phyloP scores from a whole-genome alignment of 2,329 filamentous ascomycete genomes.

The Ophiostoma quercus region DNA sequence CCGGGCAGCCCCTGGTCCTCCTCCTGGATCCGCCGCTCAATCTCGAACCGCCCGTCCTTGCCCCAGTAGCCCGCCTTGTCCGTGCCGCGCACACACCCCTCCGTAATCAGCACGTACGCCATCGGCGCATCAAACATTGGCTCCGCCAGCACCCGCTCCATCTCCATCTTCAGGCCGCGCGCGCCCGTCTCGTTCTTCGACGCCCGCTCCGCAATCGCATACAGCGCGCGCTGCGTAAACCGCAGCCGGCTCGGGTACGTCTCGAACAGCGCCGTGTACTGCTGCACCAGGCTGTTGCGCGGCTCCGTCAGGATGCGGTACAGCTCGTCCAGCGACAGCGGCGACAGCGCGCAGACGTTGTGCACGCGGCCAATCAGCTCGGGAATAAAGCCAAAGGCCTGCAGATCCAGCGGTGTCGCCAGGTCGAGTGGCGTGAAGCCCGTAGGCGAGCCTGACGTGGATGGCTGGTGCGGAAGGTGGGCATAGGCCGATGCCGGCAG shows the following conservation, averaged over 20 bases:
- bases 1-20: conserved; percentile 44
- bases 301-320: conserved; percentile 89
- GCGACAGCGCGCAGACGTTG: conserved; percentile 77
- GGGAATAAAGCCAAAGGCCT: conserved; percentile 85
- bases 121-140: conserved; percentile 78
- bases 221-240: conserved; percentile 77
- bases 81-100: conserved; percentile 59
- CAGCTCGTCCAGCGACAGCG: conserved; percentile 62
- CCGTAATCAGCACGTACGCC: conserved; percentile 68
- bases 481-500: conserved; percentile 59
- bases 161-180: conserved; percentile 70
- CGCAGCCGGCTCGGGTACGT: conserved; percentile 71
- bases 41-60: conserved; percentile 63
- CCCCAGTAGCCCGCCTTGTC: conserved; percentile 60
- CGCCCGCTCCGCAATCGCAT: conserved; percentile 69
- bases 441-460: neutral
- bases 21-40: conserved; percentile 62
- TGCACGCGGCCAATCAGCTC: conserved; percentile 95
- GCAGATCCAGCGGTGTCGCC: conserved; percentile 68
- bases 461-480: conserved; percentile 52
- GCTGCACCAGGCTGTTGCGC: conserved; percentile 76
- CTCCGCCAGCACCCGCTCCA: conserved; percentile 72
- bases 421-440: conserved; percentile 62
- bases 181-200: conserved; percentile 65
- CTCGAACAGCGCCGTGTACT: conserved; percentile 84